Conservation (phyloP, 2,329 filamentous ascomycete genomes). For the Gnomoniopsis sp. region DNA sequence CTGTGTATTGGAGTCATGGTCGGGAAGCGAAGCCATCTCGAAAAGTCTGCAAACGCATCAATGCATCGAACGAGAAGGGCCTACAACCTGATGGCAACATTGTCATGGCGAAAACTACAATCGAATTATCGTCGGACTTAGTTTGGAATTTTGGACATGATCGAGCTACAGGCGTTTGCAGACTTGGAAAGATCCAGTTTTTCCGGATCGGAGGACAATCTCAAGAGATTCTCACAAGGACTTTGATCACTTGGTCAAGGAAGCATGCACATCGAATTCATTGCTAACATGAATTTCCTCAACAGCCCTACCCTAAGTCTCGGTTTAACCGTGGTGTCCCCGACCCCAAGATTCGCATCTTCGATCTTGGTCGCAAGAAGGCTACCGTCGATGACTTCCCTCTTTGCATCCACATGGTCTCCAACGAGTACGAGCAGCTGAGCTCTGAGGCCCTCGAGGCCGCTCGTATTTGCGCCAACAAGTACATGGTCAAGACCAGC, state of each 20-base stretch:
- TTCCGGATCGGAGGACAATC: background rate
- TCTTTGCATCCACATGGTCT: slow-evolving; percentile 97
- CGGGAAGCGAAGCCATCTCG: background rate
- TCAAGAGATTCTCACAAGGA: background rate
- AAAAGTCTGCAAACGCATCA: background rate
- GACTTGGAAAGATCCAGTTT: background rate
- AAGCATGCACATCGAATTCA: background rate
- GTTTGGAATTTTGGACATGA: background rate
- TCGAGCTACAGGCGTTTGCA: background rate
- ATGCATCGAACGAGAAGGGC: background rate
- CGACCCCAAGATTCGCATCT: slow-evolving; percentile 87
- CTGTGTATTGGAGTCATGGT: background rate
- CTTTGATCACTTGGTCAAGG: too few relatives aligned
- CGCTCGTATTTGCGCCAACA: slow-evolving; percentile 99
- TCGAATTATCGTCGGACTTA: background rate
- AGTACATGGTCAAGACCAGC: slow-evolving; percentile 75
- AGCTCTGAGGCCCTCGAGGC: slow-evolving; percentile 99
- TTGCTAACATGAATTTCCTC: slow-evolving; percentile 58
- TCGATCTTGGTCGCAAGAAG: slow-evolving; percentile 98
- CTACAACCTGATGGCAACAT: background rate
- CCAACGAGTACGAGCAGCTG: slow-evolving; percentile 99
- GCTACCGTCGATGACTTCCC: slow-evolving; percentile 99
- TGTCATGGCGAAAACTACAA: background rate
- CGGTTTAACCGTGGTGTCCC: slow-evolving; percentile 99
- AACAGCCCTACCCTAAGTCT: slow-evolving; percentile 95